Evolutionary conservation across 371 early-diverging fungal species (phyloP), one percentile per base, ranked within the genome.

Genomic region (Mucor sp.): DNA sequence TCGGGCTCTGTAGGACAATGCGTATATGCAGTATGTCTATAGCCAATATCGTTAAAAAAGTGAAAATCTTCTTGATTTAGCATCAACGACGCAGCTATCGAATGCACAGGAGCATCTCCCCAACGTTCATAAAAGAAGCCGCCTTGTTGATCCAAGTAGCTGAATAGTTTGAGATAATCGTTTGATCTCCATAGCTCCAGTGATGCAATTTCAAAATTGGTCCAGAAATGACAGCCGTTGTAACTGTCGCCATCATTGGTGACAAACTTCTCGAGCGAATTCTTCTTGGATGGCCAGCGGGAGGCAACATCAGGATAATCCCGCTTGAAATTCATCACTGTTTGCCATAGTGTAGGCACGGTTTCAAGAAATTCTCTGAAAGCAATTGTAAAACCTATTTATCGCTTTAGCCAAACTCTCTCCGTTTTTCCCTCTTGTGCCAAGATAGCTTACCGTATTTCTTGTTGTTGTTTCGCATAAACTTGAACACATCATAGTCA

Each of bases 41-140:
- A 93, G 0, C 91, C 92, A 58, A 92, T 87, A 66, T 91, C 91
- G 63, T 94, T 91, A 72, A 95, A 96, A 72, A 89, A 95, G 69
- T 97, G 97, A 62, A 97, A 86, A 79, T 95, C 86, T 39, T 85
- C 81, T 68, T 89, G 91, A 28, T 83, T 79, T 15, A 97, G 77
- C 82, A 96, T 83, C 71, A 99, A 70, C 0, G 91, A 88, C 2
- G 91, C 94, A 3, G 95, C 97, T 37, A 99, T 83, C 1, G 95
- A 94, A 71, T 97, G 99, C 1, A 98, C 91, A 8, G 98, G 98
- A 11, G 98, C 98, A 86, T 97, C 98, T 4, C 98, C 98, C 98
- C 98, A 98, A 6, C 73, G 65, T 70, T 97, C 97, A 74, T 97
- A 97, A 75, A 93, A 97, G 84, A 97, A 99, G 0, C 97, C 97